phyloP scores from a whole-genome alignment of 495 filamentous ascomycete genomes.

The Penicillium argentinense region DNA sequence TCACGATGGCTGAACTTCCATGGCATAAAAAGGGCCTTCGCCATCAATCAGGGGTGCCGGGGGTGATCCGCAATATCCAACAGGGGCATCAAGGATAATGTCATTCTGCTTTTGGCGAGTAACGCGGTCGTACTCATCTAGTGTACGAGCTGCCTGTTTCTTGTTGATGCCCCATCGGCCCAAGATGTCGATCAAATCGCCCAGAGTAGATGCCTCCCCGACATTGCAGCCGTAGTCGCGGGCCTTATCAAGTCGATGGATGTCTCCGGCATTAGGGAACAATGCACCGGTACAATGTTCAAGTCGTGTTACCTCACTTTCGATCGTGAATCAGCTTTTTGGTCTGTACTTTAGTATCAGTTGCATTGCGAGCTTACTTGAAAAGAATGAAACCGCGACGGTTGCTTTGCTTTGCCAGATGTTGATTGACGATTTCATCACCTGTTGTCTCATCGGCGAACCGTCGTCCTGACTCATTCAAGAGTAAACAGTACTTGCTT shows the following conservation, averaged over 20 bases:
- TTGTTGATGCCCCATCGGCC: slow-evolving; percentile 18
- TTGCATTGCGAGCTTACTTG: slow-evolving; percentile 9
- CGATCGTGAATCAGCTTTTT: no score
- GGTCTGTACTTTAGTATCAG: no score
- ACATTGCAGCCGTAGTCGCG: slow-evolving; percentile 27
- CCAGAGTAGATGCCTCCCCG: slow-evolving; percentile 15
- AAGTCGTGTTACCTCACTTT: slow-evolving; percentile 20
- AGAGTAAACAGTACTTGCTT: slow-evolving; percentile 25
- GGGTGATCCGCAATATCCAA: slow-evolving; percentile 7
- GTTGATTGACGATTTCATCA: slow-evolving; percentile 30
- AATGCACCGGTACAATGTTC: slow-evolving; percentile 22
- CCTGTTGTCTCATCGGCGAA: slow-evolving; percentile 25
- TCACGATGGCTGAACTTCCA: slow-evolving; percentile 32
- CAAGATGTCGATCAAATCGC: slow-evolving; percentile 12
- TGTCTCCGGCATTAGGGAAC: slow-evolving; percentile 27
- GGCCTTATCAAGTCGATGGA: slow-evolving; percentile 29
- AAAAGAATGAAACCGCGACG: slow-evolving; percentile 27
- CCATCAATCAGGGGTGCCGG: slow-evolving; percentile 24
- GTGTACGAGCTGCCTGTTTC: slow-evolving; percentile 9
- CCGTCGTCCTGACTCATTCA: slow-evolving; percentile 19
- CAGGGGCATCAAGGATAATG: slow-evolving; percentile 13
- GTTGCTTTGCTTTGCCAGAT: slow-evolving; percentile 30
- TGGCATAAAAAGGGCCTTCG: slow-evolving; percentile 27
- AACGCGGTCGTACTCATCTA: slow-evolving; percentile 17
- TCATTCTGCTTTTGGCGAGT: slow-evolving; percentile 11